phyloP scores from a whole-genome alignment of 371 early-diverging fungal genomes.

The Lichtheimia hyalospora region DNA sequence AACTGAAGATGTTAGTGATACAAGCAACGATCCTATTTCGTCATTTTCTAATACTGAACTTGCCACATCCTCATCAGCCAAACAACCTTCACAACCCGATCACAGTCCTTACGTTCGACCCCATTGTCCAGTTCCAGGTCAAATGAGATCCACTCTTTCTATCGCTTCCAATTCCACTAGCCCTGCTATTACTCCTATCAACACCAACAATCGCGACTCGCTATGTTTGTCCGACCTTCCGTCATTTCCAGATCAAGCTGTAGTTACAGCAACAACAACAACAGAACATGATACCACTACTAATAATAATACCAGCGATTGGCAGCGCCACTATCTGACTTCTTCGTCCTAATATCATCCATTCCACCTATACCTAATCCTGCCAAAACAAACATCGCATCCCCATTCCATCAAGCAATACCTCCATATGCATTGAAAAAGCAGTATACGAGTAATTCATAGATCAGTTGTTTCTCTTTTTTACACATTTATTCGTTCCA shows the following conservation, averaged over 20 bases:
- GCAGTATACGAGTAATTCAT: neutral
- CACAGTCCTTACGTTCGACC: slow-evolving; percentile 23
- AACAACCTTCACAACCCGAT: neutral
- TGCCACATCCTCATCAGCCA: slow-evolving; percentile 3
- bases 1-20: slow-evolving; percentile 9
- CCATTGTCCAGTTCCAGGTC: slow-evolving; percentile 27
- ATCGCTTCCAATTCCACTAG: slow-evolving; percentile 4
- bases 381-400: no score
- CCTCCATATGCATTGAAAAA: neutral
- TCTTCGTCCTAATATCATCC: no score
- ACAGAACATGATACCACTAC: neutral
- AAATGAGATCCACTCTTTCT: slow-evolving; percentile 16
- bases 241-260: neutral
- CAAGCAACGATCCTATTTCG: slow-evolving; percentile 8
- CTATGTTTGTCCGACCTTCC: slow-evolving; percentile 6
- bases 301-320: slow-evolving; percentile 8
- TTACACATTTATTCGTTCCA: no score
- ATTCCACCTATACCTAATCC: no score
- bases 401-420: no score
- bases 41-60: neutral
- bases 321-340: neutral
- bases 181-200: neutral
- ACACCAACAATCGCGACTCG: slow-evolving; percentile 4
- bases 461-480: no score
- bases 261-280: no score